Evolutionary conservation across 495 filamentous ascomycete species (phyloP).

Genomic region (Penicillium mononematosum): DNA sequence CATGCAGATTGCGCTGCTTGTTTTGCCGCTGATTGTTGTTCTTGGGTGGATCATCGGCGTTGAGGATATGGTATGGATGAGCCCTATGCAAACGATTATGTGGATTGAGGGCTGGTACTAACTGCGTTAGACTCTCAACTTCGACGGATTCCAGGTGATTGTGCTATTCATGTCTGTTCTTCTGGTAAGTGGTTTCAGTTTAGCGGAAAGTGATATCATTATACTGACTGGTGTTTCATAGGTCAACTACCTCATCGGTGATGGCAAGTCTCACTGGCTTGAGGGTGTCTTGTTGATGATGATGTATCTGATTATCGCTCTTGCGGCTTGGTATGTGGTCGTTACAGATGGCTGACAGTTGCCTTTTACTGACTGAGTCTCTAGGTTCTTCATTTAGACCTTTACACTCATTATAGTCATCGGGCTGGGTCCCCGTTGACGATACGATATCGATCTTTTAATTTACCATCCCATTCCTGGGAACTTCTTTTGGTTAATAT

Average conservation of each 20-base stretch:
- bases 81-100: neutral
- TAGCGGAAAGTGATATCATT: neutral
- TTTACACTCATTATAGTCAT: neutral
- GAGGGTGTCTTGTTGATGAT: constrained; percentile 74
- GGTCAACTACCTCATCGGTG: constrained; percentile 79
- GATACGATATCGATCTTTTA: constrained; percentile 5
- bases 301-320: constrained; percentile 71
- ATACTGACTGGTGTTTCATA: constrained; percentile 12
- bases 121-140: constrained; percentile 63
- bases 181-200: constrained; percentile 39
- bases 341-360: constrained; percentile 4
- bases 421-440: neutral
- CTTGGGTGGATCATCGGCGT: constrained; percentile 74
- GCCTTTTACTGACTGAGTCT: neutral
- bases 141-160: constrained; percentile 80
- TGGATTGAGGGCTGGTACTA: constrained; percentile 11
- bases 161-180: constrained; percentile 76
- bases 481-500: constrained; percentile 6
- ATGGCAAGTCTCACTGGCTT: constrained; percentile 62
- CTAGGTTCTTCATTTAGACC: constrained; percentile 7
- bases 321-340: constrained; percentile 52
- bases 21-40: constrained; percentile 74
- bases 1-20: constrained; percentile 82
- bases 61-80: constrained; percentile 39
- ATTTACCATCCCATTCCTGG: constrained; percentile 9